Base-by-base conservation (phyloP, 1,284 basidiomycete species). In the Trametes pubescens region DNA sequence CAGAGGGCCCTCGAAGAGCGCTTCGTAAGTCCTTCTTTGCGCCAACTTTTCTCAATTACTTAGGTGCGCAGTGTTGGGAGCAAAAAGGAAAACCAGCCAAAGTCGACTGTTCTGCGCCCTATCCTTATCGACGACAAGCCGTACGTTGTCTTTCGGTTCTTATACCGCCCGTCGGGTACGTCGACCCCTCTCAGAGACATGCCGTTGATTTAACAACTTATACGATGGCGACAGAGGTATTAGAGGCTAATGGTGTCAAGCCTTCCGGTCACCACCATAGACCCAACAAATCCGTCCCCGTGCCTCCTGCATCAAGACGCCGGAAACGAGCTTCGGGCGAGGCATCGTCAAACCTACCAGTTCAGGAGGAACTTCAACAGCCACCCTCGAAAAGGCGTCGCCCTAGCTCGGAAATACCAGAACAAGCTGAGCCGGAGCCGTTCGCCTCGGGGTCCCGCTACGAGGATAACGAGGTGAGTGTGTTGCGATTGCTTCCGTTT, bases 81-180 rank as follows among this genome's bases (percentile, higher is more conserved):
- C 16, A 51, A 35, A 37, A 57, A 44, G 43, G 61, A 51, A 9
- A 56, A 59, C 26, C 61, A 59, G 22, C 24, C 57, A 14, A 61
- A 40, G 14, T 29, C 59, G 14, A 66, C 64, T n/a, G 43, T 64
- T n/a, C 47, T 68, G 14, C 52, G 53, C 9, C 61, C 64, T 10
- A 32, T 63, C 2, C 56, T 67, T 9, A 63, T 67, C 22, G 67
- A 71, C 56, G 64, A 60, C 37, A 63, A 65, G 24, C 67, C 69
- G 9, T 65, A 61, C 21, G 67, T 59, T 0, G 48, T 54, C 34
- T 71, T 69, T 56, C 59, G 59, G 16, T 71, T 71, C 51, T 35
- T 55, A 18, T 71, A 71, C 37, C 55, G 69, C n/a, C 61, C 65
- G 18, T 64, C 40, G 65, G 65, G 69, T 71, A 62, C 7, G 37